These are phyloP conservation scores for Pseudonitzschia multiseries DNA, from an alignment of 108 stramenopile genomes.

Conservation along the genomic window DNA sequence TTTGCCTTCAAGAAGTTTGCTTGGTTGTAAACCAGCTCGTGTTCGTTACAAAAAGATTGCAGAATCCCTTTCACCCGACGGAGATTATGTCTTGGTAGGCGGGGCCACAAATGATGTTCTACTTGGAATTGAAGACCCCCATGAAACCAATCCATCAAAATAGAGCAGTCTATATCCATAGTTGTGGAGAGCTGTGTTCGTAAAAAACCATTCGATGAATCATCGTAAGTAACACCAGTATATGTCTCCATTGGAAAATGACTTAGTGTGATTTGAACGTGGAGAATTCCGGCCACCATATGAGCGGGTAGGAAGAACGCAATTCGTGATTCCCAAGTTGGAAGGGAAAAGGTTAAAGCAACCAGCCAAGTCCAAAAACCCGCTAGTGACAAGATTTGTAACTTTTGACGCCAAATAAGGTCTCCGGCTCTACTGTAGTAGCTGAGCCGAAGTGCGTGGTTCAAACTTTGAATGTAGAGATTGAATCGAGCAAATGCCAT, in stretches of 20 bases:
- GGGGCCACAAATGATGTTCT: constrained; percentile 90
- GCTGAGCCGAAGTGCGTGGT: constrained; percentile 44
- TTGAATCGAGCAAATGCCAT: constrained; percentile 88
- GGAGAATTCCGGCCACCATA: constrained; percentile 74
- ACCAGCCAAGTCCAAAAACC: constrained; percentile 66
- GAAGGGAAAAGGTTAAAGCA: constrained; percentile 42
- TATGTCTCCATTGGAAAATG: constrained; percentile 36
- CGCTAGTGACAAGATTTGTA: constrained; percentile 56
- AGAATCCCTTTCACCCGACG: constrained; percentile 65
- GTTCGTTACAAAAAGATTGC: constrained; percentile 69
- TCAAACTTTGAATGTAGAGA: constrained; percentile 71
- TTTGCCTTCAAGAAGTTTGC: constrained; percentile 53
- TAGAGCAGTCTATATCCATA: constrained; percentile 78
- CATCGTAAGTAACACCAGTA: constrained; percentile 39
- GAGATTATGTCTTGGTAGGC: constrained; percentile 85
- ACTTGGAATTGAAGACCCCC: constrained; percentile 93
- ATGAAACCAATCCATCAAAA: constrained; percentile 91
- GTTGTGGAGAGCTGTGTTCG: constrained; percentile 65
- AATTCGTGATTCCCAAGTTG: constrained; percentile 46
- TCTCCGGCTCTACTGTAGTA: constrained; percentile 24
- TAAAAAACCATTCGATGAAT: constrained; percentile 53
- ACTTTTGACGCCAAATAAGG: constrained; percentile 29
- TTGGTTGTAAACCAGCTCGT: constrained; percentile 64
- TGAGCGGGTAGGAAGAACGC: constrained; percentile 75
- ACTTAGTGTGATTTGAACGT: constrained; percentile 76